Evolutionary conservation across 768 basidiomycete genomes (phyloP).

Genomic region (Kwoniella newhampshirensis): DNA sequence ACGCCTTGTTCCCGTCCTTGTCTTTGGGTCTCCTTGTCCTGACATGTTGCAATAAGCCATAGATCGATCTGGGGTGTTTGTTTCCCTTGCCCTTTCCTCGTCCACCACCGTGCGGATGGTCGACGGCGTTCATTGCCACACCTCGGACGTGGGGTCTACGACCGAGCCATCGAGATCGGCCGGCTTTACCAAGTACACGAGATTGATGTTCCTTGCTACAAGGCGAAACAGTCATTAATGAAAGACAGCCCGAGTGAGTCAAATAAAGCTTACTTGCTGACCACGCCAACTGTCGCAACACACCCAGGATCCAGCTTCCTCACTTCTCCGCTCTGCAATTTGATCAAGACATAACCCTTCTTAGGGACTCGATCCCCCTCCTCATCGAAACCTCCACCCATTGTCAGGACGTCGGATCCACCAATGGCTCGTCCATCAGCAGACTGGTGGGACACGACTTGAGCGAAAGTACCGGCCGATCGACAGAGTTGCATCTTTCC

Average conservation of each 20-base stretch:
- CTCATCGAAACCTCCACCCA: conserved; percentile 31
- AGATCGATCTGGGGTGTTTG: conserved; percentile 87
- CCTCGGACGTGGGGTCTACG: conserved; percentile 81
- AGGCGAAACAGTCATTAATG: background rate
- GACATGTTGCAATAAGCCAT: conserved; percentile 90
- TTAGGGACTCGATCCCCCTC: conserved; percentile 32
- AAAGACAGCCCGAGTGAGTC: background rate
- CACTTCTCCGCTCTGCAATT: conserved; percentile 88
- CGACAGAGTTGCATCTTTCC: conserved; percentile 82
- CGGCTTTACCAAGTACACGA: conserved; percentile 84
- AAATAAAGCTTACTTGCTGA: conserved; percentile 65
- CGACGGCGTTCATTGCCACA: conserved; percentile 93
- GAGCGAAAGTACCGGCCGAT: conserved; percentile 81
- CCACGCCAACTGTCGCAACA: conserved; percentile 83
- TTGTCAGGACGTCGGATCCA: conserved; percentile 39
- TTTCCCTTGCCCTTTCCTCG: conserved; percentile 96
- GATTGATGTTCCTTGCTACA: conserved; percentile 73
- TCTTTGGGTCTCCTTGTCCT: conserved; percentile 84
- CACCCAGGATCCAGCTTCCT: conserved; percentile 74
- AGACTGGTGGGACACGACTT: conserved; percentile 66
- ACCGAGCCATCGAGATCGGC: conserved; percentile 82
- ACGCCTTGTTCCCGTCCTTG: conserved; percentile 74
- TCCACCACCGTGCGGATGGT: conserved; percentile 83
- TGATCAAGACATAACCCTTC: conserved; percentile 58
- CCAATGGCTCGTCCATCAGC: conserved; percentile 59